Evolutionary conservation across 73 alveolate species (phyloP).

Genomic region (Diophrys appendiculata): DNA sequence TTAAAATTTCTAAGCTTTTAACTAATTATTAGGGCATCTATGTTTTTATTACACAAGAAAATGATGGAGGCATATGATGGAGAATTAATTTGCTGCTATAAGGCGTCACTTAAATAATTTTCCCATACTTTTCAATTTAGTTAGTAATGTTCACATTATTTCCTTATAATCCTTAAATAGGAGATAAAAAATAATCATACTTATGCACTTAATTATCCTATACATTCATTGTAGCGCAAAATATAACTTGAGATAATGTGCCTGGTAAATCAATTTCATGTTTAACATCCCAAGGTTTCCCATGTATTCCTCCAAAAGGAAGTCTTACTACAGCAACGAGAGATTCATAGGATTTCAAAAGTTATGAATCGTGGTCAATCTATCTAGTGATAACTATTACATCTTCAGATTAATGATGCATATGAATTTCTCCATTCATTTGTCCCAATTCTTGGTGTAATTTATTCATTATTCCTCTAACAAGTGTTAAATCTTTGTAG

Average conservation of each 20-base stretch:
- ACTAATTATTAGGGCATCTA: background rate
- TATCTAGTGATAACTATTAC: conserved; percentile 38
- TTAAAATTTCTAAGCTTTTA: conserved; percentile 1
- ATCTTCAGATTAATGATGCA: conserved; percentile 38
- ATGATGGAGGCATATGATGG: conserved; percentile 6
- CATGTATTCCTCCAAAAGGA: background rate
- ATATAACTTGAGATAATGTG: background rate
- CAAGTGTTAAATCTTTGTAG: background rate
- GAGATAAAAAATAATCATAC: background rate
- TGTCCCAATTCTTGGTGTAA: conserved; percentile 35
- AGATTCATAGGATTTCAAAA: background rate
- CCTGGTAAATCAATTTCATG: background rate
- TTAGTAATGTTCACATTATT: background rate
- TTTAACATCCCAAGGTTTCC: background rate
- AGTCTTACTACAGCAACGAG: background rate
- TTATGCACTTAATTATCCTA: no score
- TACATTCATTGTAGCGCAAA: background rate
- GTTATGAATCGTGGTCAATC: background rate
- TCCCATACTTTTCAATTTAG: background rate
- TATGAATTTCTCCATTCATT: conserved; percentile 43
- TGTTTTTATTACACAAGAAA: background rate
- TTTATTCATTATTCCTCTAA: conserved; percentile 1
- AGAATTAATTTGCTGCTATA: background rate
- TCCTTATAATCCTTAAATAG: background rate
- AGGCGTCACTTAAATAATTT: background rate